Evolutionary conservation across 2,329 filamentous ascomycete species (phyloP), one percentile per base, ranked within the genome.

Genomic region (Talaromyces sp.): DNA sequence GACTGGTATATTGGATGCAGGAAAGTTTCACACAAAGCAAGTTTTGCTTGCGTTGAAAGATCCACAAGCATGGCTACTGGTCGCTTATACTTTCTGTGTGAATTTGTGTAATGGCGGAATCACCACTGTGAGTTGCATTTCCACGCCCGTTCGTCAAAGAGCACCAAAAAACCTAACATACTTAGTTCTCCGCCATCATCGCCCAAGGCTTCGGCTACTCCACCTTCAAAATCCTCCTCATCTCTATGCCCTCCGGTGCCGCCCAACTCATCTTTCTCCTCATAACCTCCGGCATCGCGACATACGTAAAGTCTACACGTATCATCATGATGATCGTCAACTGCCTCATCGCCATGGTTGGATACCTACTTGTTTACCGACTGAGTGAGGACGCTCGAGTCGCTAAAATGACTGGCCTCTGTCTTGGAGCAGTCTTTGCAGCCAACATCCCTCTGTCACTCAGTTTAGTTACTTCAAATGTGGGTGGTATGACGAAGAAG

Each of bases 11-110:
- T n/a, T 77, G 0, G 80, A 79, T 7, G 77, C 69, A 8, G 76
- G 76, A 6, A 77, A 82, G 27, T 83, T 82, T 73, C 82, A 82
- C 64, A 74, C 76, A 68, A 67, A 71, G 9, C 81, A 83, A 39
- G 73, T 83, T 2, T 39, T 71, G 13, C 80, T 83, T 68, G 73
- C 76, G 1, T 70, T 72, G 2, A 65, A 79, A 0, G 82, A 83
- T 48, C 77, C 76, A 1, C 54, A 65, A 9, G 56, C 73, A 10
- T 76, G 74, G 74, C 68, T 73, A 47, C 63, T 76, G 8, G 72
- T 76, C 2, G 31, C 75, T 6, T 76, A 76, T 41, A 75, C 69
- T 0, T 68, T 76, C 5, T 74, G 69, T 43, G 72, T 74, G 1
- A 76, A 76, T 45, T 63, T 76, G 14, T 75, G 71, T 65, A 76